Evolutionary conservation across 2,329 filamentous ascomycete genomes (phyloP), one percentile per base, ranked within the genome.

Genomic region (Plectosphaerella sp.): DNA sequence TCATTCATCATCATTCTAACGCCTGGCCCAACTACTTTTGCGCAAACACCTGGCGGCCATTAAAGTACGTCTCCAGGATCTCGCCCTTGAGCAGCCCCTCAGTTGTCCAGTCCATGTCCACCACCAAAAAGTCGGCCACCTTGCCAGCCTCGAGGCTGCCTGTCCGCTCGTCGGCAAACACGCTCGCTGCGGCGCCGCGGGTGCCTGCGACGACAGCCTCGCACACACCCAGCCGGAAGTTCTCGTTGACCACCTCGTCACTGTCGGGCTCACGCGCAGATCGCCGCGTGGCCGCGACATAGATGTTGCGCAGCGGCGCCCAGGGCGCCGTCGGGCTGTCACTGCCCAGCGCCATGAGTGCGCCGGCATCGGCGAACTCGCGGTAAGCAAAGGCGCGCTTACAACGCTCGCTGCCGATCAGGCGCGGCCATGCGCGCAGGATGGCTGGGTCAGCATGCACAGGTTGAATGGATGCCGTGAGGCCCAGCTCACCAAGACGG

Each of bases 391-490:
- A 87, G 1, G 82, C 82, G 14, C 82, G 72, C 48, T 71, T 71
- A 66, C 82, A 80, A 1, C 82, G 72, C 15, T 75, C 67, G 11
- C 66, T 62, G 1, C 81, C 83, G 4, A 87, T 66, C 15, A 87
- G 72, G 8, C 71, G 67, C 0, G 80, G 80, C 80, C 84, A 88
- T 0, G 80, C 82, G 25, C 75, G 70, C 3, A 87, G 67, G 51
- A 86, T 83, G 0, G 82, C 79, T 1, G 84, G 84, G 53, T 83
- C 80, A 1, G 78, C 72, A 56, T 84, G 80, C 0, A 83, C 80
- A 0, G 80, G 77, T 58, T 83, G 79, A 15, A 83, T 72, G 1
- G 77, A 81, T 0, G 80, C 80, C 1, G 79, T 83, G 65, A 87
- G 84, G 47, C 83, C 81, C 4, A 84, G 67, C 22, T 68, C 61